Evolutionary conservation across 805 yeast genomes (phyloP), one percentile per base, ranked within the genome.

Genomic region (Wickerhamomyces bovis): DNA sequence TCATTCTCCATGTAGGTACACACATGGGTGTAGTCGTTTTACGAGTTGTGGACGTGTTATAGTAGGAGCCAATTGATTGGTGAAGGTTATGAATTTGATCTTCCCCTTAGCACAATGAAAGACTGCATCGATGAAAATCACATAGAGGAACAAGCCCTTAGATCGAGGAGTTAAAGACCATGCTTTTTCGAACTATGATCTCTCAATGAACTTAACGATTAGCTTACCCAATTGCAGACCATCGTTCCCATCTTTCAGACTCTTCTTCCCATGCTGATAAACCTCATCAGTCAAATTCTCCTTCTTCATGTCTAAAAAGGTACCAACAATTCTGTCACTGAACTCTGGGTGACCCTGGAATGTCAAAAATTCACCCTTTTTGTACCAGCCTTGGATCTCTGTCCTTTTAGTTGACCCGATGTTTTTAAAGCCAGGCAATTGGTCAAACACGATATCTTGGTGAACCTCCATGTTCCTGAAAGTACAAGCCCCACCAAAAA

Each of bases 261-360:
- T 38, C 5, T 41, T 16, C 2, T 39, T 22, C 11, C 44, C 38
- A 3, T 12, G 6, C 4, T 30, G 22, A 12, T 21, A 22, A n/a
- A 20, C 6, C 8, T 44, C 47, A 18, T 38, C 42, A 6, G n/a
- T 46, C 23, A 44, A 49, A 38, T 19, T 28, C 39, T 2, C 46
- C 44, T 18, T 40, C 41, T 3, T 18, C 15, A 23, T 23, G 30
- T 6, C 38, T n/a, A n/a, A 23, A 20, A 15, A 36, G 26, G 0
- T 10, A 59, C 63, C 70, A 0, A 53, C 10, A 10, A 50, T 25
- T 5, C 38, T 48, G 3, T 68, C 66, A 22, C 67, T 58, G 57
- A 86, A 89, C 61, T 89, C 97, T 0, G 97, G 97, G 58, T 89
- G 97, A 0, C 96, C 96, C 64, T 89, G 97, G 54, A 89, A 76